Conservation (phyloP, 2,329 filamentous ascomycete species). For the Neocatenulostroma microsporum region DNA sequence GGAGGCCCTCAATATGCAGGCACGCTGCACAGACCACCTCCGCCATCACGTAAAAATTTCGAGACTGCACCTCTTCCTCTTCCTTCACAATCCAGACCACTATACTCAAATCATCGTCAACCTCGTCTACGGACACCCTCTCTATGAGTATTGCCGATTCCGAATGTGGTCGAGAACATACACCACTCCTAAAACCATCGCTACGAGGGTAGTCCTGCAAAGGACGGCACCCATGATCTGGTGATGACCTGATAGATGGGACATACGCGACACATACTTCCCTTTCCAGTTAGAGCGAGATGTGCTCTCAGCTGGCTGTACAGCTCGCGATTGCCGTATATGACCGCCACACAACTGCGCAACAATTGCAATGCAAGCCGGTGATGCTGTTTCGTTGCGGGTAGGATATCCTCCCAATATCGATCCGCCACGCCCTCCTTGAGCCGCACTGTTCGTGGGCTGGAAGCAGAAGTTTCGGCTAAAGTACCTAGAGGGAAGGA, state of each 20-base stretch:
- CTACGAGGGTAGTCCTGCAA: conserved; percentile 54
- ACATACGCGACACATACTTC: no score
- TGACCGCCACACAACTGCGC: no score
- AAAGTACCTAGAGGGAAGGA: no score
- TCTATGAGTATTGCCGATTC: conserved; percentile 53
- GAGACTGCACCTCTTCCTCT: conserved; percentile 24
- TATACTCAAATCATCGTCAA: conserved; percentile 67
- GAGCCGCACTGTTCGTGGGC: no score
- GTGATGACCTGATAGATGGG: conserved; percentile 60
- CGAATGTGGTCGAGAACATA: conserved; percentile 63
- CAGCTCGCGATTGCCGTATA: no score
- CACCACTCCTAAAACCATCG: conserved; percentile 75
- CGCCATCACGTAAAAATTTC: neutral
- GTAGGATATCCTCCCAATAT: conserved; percentile 90
- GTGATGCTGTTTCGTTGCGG: no score
- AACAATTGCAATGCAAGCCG: no score
- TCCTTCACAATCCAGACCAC: conserved; percentile 53
- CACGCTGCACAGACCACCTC: neutral
- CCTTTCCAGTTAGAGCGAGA: neutral
- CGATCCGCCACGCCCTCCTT: conserved; percentile 96
- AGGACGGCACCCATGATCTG: conserved; percentile 55
- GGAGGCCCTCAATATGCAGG: neutral
- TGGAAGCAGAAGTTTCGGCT: no score
- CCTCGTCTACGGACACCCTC: conserved; percentile 43
- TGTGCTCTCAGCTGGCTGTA: neutral